Percentiles rank a stretch among this genome's conserved stretches.
Evolutionary conservation across 805 yeast genomes (phyloP).

Genomic region (Ogataea methanolica): DNA sequence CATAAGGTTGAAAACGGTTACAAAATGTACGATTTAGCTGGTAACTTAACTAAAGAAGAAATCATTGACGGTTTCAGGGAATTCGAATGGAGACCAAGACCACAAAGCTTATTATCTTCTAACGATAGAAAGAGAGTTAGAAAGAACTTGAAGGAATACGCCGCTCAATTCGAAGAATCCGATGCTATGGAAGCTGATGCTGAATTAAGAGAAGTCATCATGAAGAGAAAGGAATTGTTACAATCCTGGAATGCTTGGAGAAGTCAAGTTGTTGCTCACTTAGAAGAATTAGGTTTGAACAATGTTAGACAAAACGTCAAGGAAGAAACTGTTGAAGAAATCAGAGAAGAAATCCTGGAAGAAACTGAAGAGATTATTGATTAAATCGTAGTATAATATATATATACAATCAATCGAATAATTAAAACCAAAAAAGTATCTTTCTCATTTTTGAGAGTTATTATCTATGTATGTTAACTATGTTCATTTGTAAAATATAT

Average conservation of each 20-base stretch:
- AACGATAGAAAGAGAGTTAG: slow-evolving; percentile 85
- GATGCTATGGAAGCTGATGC: slow-evolving; percentile 96
- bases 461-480: neutral
- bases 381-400: slow-evolving; percentile 3
- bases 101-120: slow-evolving; percentile 66
- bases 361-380: slow-evolving; percentile 69
- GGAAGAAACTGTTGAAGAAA: slow-evolving; percentile 65
- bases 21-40: slow-evolving; percentile 81
- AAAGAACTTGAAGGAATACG: slow-evolving; percentile 82
- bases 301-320: slow-evolving; percentile 45
- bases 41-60: slow-evolving; percentile 72
- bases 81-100: slow-evolving; percentile 97
- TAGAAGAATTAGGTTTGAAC: slow-evolving; percentile 43
- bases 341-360: slow-evolving; percentile 68
- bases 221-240: slow-evolving; percentile 74
- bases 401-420: neutral
- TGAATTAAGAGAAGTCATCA: slow-evolving; percentile 83
- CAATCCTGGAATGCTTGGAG: slow-evolving; percentile 88
- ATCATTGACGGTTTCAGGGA: slow-evolving; percentile 78
- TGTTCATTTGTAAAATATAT: neutral
- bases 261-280: slow-evolving; percentile 41
- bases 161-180: slow-evolving; percentile 88
- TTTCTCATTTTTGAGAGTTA: neutral
- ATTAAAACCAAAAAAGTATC: neutral
- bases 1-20: slow-evolving; percentile 88